Conservation (phyloP, 306 rosid genomes). For the Lablab purpureus region DNA sequence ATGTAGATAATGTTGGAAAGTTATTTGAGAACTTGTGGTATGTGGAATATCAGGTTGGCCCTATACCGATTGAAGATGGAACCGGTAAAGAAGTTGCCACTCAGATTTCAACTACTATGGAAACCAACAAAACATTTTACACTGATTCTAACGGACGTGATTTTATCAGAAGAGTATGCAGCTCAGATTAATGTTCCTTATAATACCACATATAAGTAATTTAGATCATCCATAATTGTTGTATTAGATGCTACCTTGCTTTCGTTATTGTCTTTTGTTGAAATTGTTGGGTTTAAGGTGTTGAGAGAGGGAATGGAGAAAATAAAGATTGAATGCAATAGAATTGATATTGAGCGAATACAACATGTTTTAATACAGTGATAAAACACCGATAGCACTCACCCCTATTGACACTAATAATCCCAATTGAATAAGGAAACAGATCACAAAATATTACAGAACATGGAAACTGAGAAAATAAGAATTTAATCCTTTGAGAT, state of each 20-base stretch:
- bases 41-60: slow-evolving; percentile 79
- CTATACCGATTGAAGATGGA: slow-evolving; percentile 92
- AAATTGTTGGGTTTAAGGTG: not conserved
- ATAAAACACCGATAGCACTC: not conserved
- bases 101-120: slow-evolving; percentile 69
- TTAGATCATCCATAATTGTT: slow-evolving; percentile 40
- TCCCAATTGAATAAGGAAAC: not conserved
- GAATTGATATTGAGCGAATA: not conserved
- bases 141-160: slow-evolving; percentile 98
- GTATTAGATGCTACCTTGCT: slow-evolving; percentile 31
- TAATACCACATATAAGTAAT: slow-evolving; percentile 30
- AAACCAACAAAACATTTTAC: slow-evolving; percentile 79
- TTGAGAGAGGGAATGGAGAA: not conserved
- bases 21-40: slow-evolving; percentile 32
- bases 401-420: not conserved
- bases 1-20: slow-evolving; percentile 4
- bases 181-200: slow-evolving; percentile 30
- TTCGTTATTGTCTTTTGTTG: slow-evolving; percentile 12
- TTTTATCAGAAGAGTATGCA: slow-evolving; percentile 88
- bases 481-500: not conserved
- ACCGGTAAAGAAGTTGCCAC: slow-evolving; percentile 85
- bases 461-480: not conserved
- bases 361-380: not conserved
- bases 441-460: not conserved
- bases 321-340: not conserved